Conservation (phyloP, 805 yeast genomes). For the Novakomyces olei region DNA sequence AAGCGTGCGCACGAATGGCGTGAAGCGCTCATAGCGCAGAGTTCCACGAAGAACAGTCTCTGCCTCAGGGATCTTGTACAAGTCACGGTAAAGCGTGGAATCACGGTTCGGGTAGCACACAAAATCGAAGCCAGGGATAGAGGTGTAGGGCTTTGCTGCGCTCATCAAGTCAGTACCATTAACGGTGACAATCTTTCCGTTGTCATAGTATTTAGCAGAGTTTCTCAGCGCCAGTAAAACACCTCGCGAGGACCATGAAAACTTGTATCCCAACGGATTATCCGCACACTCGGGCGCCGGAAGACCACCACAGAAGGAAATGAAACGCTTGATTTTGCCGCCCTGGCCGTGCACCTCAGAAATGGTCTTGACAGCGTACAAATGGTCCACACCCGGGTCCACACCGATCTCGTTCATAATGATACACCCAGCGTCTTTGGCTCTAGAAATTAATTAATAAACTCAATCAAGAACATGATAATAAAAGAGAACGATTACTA, state of each 20-base stretch:
- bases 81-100: conserved; percentile 78
- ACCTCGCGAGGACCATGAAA: conserved; percentile 98
- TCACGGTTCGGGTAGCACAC: conserved; percentile 97
- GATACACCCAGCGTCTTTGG: conserved; percentile 83
- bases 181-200: conserved; percentile 62
- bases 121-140: conserved; percentile 86
- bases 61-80: conserved; percentile 90
- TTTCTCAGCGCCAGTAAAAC: conserved; percentile 88
- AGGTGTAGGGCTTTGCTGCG: conserved; percentile 81
- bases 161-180: conserved; percentile 84
- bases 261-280: conserved; percentile 96
- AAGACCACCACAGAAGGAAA: conserved; percentile 95
- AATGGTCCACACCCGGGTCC: conserved; percentile 97
- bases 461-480: too few relatives aligned
- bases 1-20: conserved; percentile 84
- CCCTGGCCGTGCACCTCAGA: conserved; percentile 82
- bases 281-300: conserved; percentile 97
- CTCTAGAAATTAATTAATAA: too few relatives aligned
- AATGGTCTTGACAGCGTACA: conserved; percentile 94
- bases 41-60: conserved; percentile 94
- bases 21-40: conserved; percentile 94
- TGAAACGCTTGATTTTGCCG: conserved; percentile 84
- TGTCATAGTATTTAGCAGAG: conserved; percentile 69
- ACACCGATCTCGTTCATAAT: conserved; percentile 98
- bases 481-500: too few relatives aligned